Evolutionary conservation across 768 basidiomycete species (phyloP).

Genomic region (Mycena rosella): DNA sequence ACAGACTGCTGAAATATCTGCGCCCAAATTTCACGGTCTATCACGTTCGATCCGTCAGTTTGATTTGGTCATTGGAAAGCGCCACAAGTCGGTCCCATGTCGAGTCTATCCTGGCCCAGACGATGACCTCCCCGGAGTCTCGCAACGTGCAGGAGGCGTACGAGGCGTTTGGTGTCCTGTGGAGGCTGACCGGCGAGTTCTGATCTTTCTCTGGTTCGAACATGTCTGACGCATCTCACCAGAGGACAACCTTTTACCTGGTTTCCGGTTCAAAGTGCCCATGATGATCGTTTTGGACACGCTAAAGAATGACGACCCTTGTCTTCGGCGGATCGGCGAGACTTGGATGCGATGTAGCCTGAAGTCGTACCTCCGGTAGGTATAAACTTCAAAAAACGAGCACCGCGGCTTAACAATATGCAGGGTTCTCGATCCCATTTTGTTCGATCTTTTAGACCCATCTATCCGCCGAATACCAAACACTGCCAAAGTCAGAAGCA

Average conservation of each 20-base stretch:
- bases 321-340: conserved; percentile 83
- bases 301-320: conserved; percentile 81
- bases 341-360: conserved; percentile 98
- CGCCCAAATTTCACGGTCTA: conserved; percentile 74
- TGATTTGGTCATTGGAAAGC: conserved; percentile 86
- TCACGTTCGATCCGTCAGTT: conserved; percentile 83
- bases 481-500: conserved; percentile 67
- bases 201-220: neutral
- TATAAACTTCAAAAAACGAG: neutral
- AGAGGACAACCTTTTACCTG: conserved; percentile 89
- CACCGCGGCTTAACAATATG: conserved; percentile 10
- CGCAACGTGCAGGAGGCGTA: conserved; percentile 68
- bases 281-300: conserved; percentile 91
- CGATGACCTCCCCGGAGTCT: conserved; percentile 69
- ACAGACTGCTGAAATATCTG: conserved; percentile 81
- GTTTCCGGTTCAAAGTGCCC: conserved; percentile 85
- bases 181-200: conserved; percentile 84
- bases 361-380: conserved; percentile 90
- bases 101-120: conserved; percentile 83
- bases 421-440: conserved; percentile 91
- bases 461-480: conserved; percentile 66
- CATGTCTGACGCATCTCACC: conserved; percentile 19
- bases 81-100: conserved; percentile 70
- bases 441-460: conserved; percentile 83
- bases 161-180: conserved; percentile 93